phyloP scores from a whole-genome alignment of 2,329 filamentous ascomycete genomes.

The Cytospora leucostoma region DNA sequence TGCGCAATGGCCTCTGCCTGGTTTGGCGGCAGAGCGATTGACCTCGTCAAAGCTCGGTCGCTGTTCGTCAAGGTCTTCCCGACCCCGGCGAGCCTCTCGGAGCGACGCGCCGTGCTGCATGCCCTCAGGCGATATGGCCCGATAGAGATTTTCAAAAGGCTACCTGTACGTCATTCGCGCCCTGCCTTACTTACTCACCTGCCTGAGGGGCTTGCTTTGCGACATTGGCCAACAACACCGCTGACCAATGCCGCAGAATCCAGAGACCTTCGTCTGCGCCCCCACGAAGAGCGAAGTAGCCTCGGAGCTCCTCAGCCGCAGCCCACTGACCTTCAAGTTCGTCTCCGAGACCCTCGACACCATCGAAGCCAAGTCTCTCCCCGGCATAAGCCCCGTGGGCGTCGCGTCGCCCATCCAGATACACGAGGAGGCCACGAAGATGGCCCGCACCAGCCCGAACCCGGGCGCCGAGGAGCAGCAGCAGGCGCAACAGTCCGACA shows the following conservation, averaged over 20 bases:
- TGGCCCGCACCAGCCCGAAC: not conserved
- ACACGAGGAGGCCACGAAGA: slow-evolving; percentile 19
- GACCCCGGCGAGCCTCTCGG: slow-evolving; percentile 51
- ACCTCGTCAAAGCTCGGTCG: slow-evolving; percentile 31
- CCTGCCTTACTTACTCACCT: not conserved
- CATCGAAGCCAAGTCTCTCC: slow-evolving; percentile 27
- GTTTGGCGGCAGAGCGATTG: slow-evolving; percentile 19
- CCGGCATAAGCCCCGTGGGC: slow-evolving; percentile 20
- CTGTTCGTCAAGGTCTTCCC: slow-evolving; percentile 55
- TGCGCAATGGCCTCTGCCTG: slow-evolving; percentile 24
- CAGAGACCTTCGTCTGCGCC: slow-evolving; percentile 53
- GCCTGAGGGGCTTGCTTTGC: not conserved
- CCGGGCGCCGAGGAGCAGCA: not conserved
- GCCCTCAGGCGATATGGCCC: slow-evolving; percentile 51
- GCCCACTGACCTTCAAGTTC: slow-evolving; percentile 51
- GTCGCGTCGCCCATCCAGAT: slow-evolving; percentile 29
- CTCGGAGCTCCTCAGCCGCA: slow-evolving; percentile 42
- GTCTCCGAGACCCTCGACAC: slow-evolving; percentile 34
- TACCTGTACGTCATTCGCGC: slow-evolving; percentile 38
- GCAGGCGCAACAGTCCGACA: slow-evolving; percentile 13
- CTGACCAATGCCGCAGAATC: slow-evolving; percentile 39
- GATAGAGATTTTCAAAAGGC: slow-evolving; percentile 55
- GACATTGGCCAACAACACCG: not conserved
- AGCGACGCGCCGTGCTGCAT: slow-evolving; percentile 57
- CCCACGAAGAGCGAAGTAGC: slow-evolving; percentile 45